A percentile compares a stretch with the other conserved stretches of the same genome.
phyloP scores from a whole-genome alignment of 768 basidiomycete species.

The Cyathus striatus region DNA sequence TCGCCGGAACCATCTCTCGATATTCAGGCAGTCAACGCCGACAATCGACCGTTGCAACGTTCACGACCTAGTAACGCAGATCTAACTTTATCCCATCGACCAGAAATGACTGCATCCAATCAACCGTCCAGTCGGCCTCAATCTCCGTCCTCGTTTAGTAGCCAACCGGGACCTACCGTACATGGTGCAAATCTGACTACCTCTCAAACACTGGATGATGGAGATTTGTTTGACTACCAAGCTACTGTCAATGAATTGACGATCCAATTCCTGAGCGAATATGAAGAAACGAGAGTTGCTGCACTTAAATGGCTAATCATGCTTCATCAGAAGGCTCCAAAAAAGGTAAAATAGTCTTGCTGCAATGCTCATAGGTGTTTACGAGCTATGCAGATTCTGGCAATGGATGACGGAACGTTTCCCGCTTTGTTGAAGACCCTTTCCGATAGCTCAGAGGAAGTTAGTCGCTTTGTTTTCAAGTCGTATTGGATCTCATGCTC shows the following conservation, averaged over 20 bases:
- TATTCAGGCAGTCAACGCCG: conserved; percentile 10
- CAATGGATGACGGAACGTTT: conserved; percentile 96
- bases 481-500: not conserved
- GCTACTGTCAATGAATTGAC: conserved; percentile 90
- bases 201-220: conserved; percentile 35
- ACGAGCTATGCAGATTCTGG: conserved; percentile 61
- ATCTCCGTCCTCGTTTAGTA: conserved; percentile 52
- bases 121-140: conserved; percentile 51
- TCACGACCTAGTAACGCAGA: conserved; percentile 25
- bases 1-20: conserved; percentile 40
- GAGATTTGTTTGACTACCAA: conserved; percentile 86
- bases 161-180: conserved; percentile 29
- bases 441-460: conserved; percentile 96
- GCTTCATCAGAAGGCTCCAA: conserved; percentile 97
- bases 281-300: conserved; percentile 93
- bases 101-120: conserved; percentile 25
- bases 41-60: conserved; percentile 7
- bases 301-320: conserved; percentile 97
- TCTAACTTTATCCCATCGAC: conserved; percentile 30
- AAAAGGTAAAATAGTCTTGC: conserved; percentile 54
- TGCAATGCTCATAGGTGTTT: not conserved
- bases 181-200: conserved; percentile 22
- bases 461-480: conserved; percentile 27
- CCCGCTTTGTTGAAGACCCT: conserved; percentile 92
- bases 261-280: conserved; percentile 92